Conservation (phyloP, 2,329 filamentous ascomycete species). For the Colletotrichum camelliae region DNA sequence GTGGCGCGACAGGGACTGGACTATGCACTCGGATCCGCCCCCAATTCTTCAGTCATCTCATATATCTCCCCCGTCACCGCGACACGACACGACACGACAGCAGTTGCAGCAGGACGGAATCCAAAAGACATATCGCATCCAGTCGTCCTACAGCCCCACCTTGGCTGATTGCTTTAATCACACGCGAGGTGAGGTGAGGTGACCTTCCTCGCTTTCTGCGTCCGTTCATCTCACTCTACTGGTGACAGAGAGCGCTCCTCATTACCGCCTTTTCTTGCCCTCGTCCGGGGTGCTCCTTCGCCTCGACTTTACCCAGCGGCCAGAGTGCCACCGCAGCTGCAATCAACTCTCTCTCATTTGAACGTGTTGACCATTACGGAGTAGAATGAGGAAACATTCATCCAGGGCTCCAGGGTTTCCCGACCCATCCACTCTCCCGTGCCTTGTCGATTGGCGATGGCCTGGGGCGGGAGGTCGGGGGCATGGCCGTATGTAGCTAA, state of each 20-base stretch:
- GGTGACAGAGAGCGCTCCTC: background rate
- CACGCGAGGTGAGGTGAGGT: background rate
- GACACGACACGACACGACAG: background rate
- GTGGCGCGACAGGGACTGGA: background rate
- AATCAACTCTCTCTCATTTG: background rate
- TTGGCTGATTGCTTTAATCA: conserved; percentile 16
- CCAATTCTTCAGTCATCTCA: background rate
- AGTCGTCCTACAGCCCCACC: conserved; percentile 7
- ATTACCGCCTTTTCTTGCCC: conserved; percentile 6
- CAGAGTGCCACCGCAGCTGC: background rate
- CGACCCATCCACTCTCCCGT: background rate
- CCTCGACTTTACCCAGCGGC: background rate
- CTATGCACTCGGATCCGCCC: background rate
- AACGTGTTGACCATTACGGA: background rate
- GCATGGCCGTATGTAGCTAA: conserved; percentile 9
- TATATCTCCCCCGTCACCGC: background rate
- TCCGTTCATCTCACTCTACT: background rate
- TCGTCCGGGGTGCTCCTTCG: background rate
- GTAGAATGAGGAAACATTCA: background rate
- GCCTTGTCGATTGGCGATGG: conserved; percentile 4
- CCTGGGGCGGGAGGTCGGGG: background rate
- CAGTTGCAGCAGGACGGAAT: background rate
- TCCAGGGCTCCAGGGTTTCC: background rate
- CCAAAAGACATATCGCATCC: conserved; percentile 6
- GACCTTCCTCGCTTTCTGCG: background rate